Percentiles rank a stretch among this genome's conserved stretches.
Evolutionary conservation across 129 eudicot genomes (phyloP).

Genomic region (Scalesia atractyloides): DNA sequence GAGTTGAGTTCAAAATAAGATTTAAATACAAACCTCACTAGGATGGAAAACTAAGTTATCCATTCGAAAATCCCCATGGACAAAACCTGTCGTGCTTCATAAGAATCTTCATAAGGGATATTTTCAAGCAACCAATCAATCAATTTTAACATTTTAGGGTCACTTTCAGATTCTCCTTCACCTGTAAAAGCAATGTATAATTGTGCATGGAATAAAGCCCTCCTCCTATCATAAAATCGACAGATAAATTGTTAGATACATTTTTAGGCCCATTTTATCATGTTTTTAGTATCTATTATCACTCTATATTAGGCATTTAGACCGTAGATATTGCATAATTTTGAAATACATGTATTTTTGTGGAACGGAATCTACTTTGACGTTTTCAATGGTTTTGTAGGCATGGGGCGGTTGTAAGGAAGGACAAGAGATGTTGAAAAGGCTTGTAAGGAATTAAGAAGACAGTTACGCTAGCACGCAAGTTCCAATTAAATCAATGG

Average conservation of each 20-base stretch:
- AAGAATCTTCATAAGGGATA: conserved; percentile 88
- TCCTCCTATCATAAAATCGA: conserved; percentile 51
- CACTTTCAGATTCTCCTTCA: conserved; percentile 85
- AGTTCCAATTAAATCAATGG: too few species aligned
- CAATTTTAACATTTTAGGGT: conserved; percentile 78
- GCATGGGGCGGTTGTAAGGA: too few species aligned
- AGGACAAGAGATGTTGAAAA: too few species aligned
- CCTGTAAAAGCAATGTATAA: conserved; percentile 87
- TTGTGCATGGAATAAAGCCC: conserved; percentile 58
- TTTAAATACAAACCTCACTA: conserved; percentile 55
- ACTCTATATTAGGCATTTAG: too few species aligned
- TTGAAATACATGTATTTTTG: too few species aligned
- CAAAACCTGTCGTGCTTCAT: conserved; percentile 69
- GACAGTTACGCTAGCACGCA: too few species aligned
- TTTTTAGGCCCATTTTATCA: too few species aligned
- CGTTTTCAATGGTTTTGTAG: too few species aligned
- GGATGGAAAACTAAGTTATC: conserved; percentile 98
- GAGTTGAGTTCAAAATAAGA: not conserved
- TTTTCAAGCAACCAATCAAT: conserved; percentile 71
- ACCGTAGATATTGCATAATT: too few species aligned
- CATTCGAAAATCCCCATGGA: conserved; percentile 97
- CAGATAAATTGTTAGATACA: not conserved
- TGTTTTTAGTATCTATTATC: too few species aligned
- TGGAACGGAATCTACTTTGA: too few species aligned
- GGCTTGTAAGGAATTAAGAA: too few species aligned